Percentiles rank a stretch among this genome's conserved stretches.
phyloP scores from a whole-genome alignment of 2,329 filamentous ascomycete species.

The Coleophoma eucalyptorum region DNA sequence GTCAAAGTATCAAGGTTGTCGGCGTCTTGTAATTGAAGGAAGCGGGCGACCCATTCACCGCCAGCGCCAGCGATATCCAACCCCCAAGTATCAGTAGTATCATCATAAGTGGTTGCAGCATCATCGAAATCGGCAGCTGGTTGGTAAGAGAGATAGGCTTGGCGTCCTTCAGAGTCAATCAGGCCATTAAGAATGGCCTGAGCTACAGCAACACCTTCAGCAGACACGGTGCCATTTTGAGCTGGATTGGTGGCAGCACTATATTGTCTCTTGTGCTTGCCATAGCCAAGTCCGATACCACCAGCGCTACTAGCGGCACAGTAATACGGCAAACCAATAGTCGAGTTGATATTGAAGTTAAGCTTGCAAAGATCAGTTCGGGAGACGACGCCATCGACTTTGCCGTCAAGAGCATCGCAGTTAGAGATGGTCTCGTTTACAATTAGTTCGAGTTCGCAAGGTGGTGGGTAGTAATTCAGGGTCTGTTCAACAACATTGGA shows the following conservation, averaged over 20 bases:
- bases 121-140: conserved; percentile 24
- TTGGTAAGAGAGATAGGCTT: conserved; percentile 30
- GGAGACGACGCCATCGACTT: conserved; percentile 46
- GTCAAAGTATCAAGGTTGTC: conserved; percentile 32
- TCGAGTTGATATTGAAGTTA: conserved; percentile 38
- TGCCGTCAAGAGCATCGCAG: conserved; percentile 50
- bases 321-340: conserved; percentile 39
- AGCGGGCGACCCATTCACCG: conserved; percentile 29
- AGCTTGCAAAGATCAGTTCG: conserved; percentile 41
- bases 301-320: conserved; percentile 28
- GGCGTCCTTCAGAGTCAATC: conserved; percentile 27
- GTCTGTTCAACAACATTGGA: conserved; percentile 31
- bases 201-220: conserved; percentile 29
- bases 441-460: conserved; percentile 42
- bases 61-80: conserved; percentile 28
- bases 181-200: conserved; percentile 29
- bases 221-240: conserved; percentile 21
- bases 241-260: background rate
- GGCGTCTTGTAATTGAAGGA: conserved; percentile 30
- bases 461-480: conserved; percentile 34
- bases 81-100: conserved; percentile 26
- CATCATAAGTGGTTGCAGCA: conserved; percentile 26
- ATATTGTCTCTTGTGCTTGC: background rate
- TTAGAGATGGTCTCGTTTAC: conserved; percentile 48
- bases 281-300: background rate